A percentile compares a stretch with the other conserved stretches of the same genome.
phyloP scores from a whole-genome alignment of 2,329 filamentous ascomycete species.

The Biscogniauxia marginata region DNA sequence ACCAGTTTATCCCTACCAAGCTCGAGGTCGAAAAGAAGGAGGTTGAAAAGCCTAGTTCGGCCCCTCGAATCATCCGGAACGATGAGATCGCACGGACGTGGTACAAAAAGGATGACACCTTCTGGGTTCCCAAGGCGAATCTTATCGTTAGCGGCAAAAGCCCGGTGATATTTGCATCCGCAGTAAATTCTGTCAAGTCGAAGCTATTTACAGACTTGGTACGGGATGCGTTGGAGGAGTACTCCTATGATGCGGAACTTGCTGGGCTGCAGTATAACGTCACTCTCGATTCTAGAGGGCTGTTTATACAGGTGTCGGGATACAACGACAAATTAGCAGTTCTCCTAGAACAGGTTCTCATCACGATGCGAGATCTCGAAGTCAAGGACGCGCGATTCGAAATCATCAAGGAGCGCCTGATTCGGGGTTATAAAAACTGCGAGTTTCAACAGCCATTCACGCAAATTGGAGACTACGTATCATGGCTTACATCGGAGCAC shows the following conservation, averaged over 20 bases:
- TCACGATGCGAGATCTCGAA: constrained; percentile 79
- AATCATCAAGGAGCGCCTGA: constrained; percentile 83
- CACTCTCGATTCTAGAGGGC: constrained; percentile 66
- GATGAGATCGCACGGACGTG: constrained; percentile 79
- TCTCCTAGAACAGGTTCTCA: constrained; percentile 82
- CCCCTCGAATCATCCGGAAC: constrained; percentile 81
- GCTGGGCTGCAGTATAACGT: constrained; percentile 84
- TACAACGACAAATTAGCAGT: constrained; percentile 97
- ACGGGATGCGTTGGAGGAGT: constrained; percentile 84
- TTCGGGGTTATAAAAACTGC: constrained; percentile 78
- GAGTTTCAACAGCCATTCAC: constrained; percentile 86
- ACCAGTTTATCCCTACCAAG: constrained; percentile 92
- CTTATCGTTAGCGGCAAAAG: constrained; percentile 78
- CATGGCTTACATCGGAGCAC: constrained; percentile 75
- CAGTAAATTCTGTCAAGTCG: constrained; percentile 74
- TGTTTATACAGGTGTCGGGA: constrained; percentile 77
- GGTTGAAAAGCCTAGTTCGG: constrained; percentile 68
- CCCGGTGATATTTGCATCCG: constrained; percentile 74
- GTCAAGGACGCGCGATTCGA: constrained; percentile 85
- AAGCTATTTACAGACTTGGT: constrained; percentile 83
- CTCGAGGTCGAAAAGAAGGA: constrained; percentile 95
- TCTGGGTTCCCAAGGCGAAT: constrained; percentile 96
- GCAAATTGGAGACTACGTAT: constrained; percentile 80
- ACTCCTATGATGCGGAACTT: constrained; percentile 93
- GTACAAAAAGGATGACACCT: constrained; percentile 98